Evolutionary conservation across 2,329 filamentous ascomycete species (phyloP).

Genomic region (Neoarthrinium moseri): DNA sequence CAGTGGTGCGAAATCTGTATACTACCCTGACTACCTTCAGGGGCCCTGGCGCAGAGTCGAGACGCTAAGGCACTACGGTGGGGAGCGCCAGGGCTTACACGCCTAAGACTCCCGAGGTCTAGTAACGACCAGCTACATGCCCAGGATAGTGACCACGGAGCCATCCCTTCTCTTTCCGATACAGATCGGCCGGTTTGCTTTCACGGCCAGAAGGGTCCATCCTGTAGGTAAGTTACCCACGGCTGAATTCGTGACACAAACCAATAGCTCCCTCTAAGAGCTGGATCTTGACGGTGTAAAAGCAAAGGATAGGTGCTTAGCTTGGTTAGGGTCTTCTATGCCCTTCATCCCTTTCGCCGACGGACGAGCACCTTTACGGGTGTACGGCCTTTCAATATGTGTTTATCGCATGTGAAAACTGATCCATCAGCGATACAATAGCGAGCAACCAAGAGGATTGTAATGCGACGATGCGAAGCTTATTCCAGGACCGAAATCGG

Average conservation of each 20-base stretch:
- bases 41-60: not conserved
- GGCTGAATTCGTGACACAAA: too few relatives aligned
- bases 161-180: too few relatives aligned
- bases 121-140: too few relatives aligned
- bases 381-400: too few relatives aligned
- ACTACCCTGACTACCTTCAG: not conserved
- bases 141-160: too few relatives aligned
- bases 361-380: too few relatives aligned
- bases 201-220: too few relatives aligned
- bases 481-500: conserved; percentile 2
- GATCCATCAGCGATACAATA: not conserved
- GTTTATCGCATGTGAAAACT: not conserved
- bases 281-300: not conserved
- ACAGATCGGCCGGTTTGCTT: too few relatives aligned
- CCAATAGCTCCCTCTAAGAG: not conserved
- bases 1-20: not conserved
- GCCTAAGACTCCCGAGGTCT: not conserved
- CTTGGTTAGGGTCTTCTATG: not conserved
- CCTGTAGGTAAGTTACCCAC: too few relatives aligned
- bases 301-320: not conserved
- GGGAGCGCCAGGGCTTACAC: not conserved
- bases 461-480: not conserved
- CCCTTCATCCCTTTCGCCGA: not conserved
- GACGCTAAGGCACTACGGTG: not conserved
- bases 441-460: not conserved